These are phyloP conservation scores for Powellomyces hirtus DNA, from an alignment of 192 early-diverging fungal species.

Conservation along the genomic window DNA sequence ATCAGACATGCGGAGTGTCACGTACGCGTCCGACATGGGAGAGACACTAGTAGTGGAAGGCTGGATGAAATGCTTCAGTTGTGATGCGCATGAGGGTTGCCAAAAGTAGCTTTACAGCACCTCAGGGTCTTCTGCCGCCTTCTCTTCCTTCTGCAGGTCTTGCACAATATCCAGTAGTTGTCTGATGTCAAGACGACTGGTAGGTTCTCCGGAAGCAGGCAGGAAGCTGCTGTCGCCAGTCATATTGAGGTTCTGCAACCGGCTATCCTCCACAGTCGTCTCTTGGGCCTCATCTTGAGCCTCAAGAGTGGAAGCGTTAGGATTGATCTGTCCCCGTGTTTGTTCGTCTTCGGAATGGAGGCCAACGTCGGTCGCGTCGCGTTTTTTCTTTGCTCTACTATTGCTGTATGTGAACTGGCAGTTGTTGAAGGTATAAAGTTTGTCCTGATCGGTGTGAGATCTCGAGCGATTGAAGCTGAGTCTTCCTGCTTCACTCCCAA, in stretches of 20 bases:
- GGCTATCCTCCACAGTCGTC: background rate
- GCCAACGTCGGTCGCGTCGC: background rate
- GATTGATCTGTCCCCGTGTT: background rate
- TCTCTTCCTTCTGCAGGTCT: background rate
- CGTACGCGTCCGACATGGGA: background rate
- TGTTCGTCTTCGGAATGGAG: background rate
- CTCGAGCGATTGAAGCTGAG: background rate
- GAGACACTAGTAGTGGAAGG: background rate
- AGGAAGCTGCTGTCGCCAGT: background rate
- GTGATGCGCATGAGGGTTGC: too few species aligned
- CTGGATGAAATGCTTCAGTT: background rate
- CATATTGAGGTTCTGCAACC: background rate
- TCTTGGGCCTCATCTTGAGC: too few species aligned
- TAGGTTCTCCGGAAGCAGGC: background rate
- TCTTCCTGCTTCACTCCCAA: background rate
- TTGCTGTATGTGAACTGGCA: background rate
- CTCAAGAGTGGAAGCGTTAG: background rate
- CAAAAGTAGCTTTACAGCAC: too few species aligned
- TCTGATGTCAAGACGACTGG: background rate
- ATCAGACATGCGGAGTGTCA: background rate
- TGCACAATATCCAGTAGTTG: constrained; percentile 3
- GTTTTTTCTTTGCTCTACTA: background rate
- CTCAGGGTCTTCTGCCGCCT: background rate
- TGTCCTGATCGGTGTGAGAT: background rate
- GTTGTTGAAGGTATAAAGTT: constrained; percentile 1